phyloP scores from a whole-genome alignment of 2,329 filamentous ascomycete species.

The Moelleriella libera region DNA sequence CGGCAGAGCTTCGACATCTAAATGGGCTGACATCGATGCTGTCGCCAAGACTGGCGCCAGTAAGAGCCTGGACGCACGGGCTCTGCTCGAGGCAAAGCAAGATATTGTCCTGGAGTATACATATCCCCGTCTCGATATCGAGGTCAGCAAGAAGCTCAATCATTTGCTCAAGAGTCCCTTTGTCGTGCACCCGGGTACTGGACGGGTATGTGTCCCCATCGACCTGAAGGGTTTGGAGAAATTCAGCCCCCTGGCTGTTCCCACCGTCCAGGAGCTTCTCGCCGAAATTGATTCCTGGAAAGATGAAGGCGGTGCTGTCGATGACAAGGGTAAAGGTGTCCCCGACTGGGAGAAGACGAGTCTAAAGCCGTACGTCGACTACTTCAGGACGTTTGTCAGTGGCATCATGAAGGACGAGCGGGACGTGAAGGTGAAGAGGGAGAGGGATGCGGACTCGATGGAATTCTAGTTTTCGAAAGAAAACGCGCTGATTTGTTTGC shows the following conservation, averaged over 20 bases:
- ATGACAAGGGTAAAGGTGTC: conserved; percentile 24
- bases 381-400: conserved; percentile 71
- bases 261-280: conserved; percentile 71
- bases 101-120: conserved; percentile 96
- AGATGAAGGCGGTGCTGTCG: conserved; percentile 25
- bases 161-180: conserved; percentile 97
- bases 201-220: conserved; percentile 90
- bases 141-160: conserved; percentile 95
- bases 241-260: conserved; percentile 81
- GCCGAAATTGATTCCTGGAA: conserved; percentile 78
- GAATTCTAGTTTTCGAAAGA: conserved; percentile 27
- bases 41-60: conserved; percentile 65
- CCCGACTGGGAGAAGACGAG: conserved; percentile 97
- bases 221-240: conserved; percentile 57
- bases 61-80: conserved; percentile 56
- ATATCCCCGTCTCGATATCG: conserved; percentile 90
- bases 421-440: conserved; percentile 38
- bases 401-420: conserved; percentile 64
- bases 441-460: conserved; percentile 37
- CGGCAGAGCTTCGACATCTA: conserved; percentile 58
- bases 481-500: no score
- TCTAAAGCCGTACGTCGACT: conserved; percentile 81
- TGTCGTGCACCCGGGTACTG: conserved; percentile 88
- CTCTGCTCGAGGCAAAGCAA: conserved; percentile 79
- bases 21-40: conserved; percentile 90